Evolutionary conservation across 2,329 filamentous ascomycete species (phyloP), one percentile per base, ranked within the genome.

Genomic region (Cladosporium sp.): DNA sequence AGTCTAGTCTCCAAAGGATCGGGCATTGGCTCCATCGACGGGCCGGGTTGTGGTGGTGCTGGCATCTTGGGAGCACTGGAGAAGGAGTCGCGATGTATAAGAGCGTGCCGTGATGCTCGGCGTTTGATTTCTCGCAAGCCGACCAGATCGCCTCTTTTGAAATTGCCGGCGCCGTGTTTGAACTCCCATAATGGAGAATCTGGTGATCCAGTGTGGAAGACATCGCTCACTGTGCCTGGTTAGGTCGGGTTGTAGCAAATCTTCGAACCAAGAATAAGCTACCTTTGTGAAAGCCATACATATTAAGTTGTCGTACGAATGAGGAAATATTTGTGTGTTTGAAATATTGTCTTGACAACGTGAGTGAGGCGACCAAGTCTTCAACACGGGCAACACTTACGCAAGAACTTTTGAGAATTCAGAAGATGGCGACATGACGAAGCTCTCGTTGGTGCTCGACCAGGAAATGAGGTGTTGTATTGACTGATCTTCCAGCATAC

Each of bases 261-360:
- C 5, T 19, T n/a, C 13, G n/a, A 15, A 4, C 10, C 4, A 10
- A 6, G 9, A 17, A 20, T 13, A 56, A 64, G 72, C 50, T 74
- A 95, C 92, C 92, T 89, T 99, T 99, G 73, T 99, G 94, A 74
- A 99, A 99, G 6, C 94, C 94, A 67, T 99, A 99, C 94, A 99
- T 99, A 72, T 99, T 99, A 51, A 99, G 77, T 76, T 99, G 94
- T 49, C 94, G 86, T 50, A 99, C 94, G 73, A 99, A 99, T 1
- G 94, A 97, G 10, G 94, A 97, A 60, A 97, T 96, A 70, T 99
- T 99, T 65, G 93, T 99, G 73, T 99, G 94, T 70, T 99, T 99
- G 74, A 99, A 99, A 72, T 99, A 99, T 84, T 96, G 91, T 56
- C 93, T n/a, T 96, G 67, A n/a, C 9, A 1, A n/a, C 25, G 40